phyloP scores from a whole-genome alignment of 2,329 filamentous ascomycete species.

The Lasiodiplodia theobromae region DNA sequence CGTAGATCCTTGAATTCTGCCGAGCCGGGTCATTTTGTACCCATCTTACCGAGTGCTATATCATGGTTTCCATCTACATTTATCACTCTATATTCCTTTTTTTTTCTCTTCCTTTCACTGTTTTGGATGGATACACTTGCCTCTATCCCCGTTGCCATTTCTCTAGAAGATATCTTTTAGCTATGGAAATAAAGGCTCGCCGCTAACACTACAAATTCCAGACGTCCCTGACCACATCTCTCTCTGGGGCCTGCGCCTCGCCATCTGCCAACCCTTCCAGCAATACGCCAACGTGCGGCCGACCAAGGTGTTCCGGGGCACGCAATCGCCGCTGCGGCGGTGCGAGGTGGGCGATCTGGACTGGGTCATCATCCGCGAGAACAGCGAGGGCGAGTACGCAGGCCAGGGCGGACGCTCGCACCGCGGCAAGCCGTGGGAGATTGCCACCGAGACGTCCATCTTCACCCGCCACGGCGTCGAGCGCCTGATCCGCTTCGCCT shows the following conservation, averaged over 20 bases:
- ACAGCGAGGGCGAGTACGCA: constrained; percentile 71
- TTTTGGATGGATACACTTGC: no score
- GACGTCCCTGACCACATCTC: constrained; percentile 65
- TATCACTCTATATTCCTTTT: no score
- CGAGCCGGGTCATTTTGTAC: neutral
- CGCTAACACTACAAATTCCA: constrained; percentile 30
- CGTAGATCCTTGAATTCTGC: constrained; percentile 25
- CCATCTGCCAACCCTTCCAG: constrained; percentile 63
- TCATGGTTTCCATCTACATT: no score
- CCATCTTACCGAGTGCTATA: neutral
- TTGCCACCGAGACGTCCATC: constrained; percentile 67
- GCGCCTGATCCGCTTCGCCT: constrained; percentile 68
- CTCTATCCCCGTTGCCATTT: no score
- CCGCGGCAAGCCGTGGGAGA: constrained; percentile 64
- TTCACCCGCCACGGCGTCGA: constrained; percentile 68
- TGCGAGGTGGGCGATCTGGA: constrained; percentile 64
- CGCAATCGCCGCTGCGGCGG: constrained; percentile 63
- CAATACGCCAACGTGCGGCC: constrained; percentile 66
- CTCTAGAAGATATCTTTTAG: no score
- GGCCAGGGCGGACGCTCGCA: constrained; percentile 70
- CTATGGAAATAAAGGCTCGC: no score
- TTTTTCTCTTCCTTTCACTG: neutral
- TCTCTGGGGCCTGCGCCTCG: constrained; percentile 63
- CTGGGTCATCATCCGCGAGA: constrained; percentile 72
- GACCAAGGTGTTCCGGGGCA: constrained; percentile 67